phyloP scores from a whole-genome alignment of 2,329 filamentous ascomycete genomes.

The Penicillium sp. region DNA sequence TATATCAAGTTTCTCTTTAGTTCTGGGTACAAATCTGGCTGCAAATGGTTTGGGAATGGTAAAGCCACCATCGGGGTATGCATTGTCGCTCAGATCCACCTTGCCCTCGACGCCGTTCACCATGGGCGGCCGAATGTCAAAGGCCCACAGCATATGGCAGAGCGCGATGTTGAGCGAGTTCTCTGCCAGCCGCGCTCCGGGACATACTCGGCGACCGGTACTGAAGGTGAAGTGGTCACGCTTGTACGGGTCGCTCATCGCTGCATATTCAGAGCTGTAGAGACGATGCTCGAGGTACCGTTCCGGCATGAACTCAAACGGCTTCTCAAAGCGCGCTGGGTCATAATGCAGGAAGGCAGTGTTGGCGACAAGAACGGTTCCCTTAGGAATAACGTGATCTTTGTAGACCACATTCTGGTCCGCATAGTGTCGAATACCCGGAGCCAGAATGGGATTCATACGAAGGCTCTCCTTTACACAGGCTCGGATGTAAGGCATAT shows the following conservation, averaged over 20 bases:
- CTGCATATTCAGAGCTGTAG: not conserved
- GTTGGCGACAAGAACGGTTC: not conserved
- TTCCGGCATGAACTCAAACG: constrained; percentile 8
- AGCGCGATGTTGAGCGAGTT: constrained; percentile 7
- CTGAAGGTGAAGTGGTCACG: constrained; percentile 12
- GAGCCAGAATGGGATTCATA: constrained; percentile 1
- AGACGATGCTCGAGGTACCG: constrained; percentile 4
- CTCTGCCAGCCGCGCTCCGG: constrained; percentile 5
- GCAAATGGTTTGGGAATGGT: constrained; percentile 6
- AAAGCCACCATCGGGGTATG: constrained; percentile 1
- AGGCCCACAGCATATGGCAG: constrained; percentile 9
- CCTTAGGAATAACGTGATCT: not conserved
- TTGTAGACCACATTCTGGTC: constrained; percentile 4
- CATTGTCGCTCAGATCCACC: constrained; percentile 2
- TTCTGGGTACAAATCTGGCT: not conserved
- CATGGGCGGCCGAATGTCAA: constrained; percentile 2
- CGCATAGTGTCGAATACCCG: constrained; percentile 2
- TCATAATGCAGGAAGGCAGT: constrained; percentile 7
- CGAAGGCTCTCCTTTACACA: constrained; percentile 5
- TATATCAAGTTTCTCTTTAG: not conserved
- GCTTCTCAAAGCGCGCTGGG: constrained; percentile 1
- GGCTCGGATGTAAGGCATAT: constrained; percentile 5
- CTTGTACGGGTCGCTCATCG: constrained; percentile 1
- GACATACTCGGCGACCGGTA: constrained; percentile 7
- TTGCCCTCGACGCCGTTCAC: not conserved